phyloP scores from a whole-genome alignment of 1,284 basidiomycete genomes.

The Marasmius fiardii region DNA sequence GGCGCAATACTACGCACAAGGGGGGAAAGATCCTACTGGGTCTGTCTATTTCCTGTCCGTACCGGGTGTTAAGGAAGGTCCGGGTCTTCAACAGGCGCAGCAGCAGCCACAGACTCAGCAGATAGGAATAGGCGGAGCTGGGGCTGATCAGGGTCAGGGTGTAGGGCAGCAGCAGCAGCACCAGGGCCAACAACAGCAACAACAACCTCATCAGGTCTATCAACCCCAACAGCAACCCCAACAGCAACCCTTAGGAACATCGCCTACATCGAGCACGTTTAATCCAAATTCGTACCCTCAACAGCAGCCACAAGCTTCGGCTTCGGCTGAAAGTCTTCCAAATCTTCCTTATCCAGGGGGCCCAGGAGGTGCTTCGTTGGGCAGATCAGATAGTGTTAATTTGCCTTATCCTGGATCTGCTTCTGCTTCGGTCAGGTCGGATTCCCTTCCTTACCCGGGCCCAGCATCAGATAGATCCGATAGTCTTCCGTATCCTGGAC shows the following conservation, averaged over 20 bases:
- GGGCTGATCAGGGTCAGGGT: not conserved
- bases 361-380: not conserved
- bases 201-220: not conserved
- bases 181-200: conserved; percentile 4
- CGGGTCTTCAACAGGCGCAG: conserved; percentile 10
- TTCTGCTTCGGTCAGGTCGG: not conserved
- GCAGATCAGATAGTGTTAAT: not conserved
- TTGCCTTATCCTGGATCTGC: not conserved
- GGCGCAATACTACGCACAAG: conserved; percentile 77
- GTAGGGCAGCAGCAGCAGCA: conserved; percentile 5
- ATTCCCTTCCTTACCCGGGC: not conserved
- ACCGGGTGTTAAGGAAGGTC: conserved; percentile 59
- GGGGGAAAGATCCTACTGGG: conserved; percentile 66
- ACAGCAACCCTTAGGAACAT: not conserved
- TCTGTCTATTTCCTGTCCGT: conserved; percentile 73
- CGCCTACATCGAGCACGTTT: not conserved
- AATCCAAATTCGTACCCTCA: not conserved
- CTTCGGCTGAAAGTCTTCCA: not conserved
- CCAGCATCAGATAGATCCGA: not conserved
- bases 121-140: not conserved
- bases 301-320: not conserved
- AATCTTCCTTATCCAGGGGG: not conserved
- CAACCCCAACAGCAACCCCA: not conserved
- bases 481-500: not conserved
- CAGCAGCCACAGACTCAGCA: conserved; percentile 8